phyloP scores from a whole-genome alignment of 768 basidiomycete species.

The Serendipita sp. region DNA sequence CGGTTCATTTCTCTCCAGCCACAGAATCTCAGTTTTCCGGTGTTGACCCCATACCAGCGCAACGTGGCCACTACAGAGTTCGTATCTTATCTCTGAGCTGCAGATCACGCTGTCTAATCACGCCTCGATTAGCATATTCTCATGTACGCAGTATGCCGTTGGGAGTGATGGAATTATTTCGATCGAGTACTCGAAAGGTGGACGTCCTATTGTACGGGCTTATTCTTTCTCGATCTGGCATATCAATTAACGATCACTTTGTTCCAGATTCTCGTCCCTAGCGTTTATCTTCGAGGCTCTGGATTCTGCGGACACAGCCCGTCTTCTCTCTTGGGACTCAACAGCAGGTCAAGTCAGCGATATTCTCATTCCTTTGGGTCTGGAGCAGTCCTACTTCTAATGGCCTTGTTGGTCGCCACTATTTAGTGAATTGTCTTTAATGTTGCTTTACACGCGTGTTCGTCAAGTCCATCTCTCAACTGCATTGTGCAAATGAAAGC shows the following conservation, averaged over 20 bases:
- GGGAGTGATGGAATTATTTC: conserved; percentile 49
- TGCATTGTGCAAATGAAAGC: no score
- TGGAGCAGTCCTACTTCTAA: no score
- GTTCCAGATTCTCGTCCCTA: conserved; percentile 28
- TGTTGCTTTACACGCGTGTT: no score
- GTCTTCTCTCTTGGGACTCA: no score
- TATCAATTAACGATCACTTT: background rate
- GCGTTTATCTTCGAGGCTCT: conserved; percentile 21
- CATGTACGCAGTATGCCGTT: conserved; percentile 51
- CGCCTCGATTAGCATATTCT: conserved; percentile 34
- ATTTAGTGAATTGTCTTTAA: no score
- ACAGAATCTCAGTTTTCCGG: conserved; percentile 38
- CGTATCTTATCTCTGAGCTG: conserved; percentile 17
- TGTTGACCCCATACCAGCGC: conserved; percentile 37
- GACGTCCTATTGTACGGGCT: conserved; percentile 32
- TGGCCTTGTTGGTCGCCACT: no score
- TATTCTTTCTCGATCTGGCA: background rate
- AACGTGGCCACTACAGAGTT: conserved; percentile 43
- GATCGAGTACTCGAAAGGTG: conserved; percentile 49
- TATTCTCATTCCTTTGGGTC: no score
- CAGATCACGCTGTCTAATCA: background rate
- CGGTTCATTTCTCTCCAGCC: conserved; percentile 25
- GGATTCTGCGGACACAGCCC: conserved; percentile 22
- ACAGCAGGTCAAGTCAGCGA: no score
- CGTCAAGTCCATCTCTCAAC: no score